Conservation (phyloP, 2,329 filamentous ascomycete genomes). For the Xylaria sp. region DNA sequence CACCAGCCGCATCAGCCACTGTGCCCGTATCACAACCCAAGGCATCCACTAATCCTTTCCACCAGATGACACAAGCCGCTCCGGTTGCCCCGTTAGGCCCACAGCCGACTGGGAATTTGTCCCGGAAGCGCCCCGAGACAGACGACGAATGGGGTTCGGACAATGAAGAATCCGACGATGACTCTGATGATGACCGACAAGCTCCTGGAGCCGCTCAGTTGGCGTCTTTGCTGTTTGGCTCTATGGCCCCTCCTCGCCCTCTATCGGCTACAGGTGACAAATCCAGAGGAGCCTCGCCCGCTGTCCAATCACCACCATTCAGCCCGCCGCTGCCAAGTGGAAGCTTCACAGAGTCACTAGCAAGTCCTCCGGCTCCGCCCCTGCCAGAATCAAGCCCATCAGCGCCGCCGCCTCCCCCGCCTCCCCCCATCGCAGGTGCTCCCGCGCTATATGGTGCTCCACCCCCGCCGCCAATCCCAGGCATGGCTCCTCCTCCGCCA, state of each 20-base stretch:
- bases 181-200: slow-evolving; percentile 80
- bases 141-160: slow-evolving; percentile 89
- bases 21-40: slow-evolving; percentile 59
- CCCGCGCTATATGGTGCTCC: slow-evolving; percentile 56
- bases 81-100: slow-evolving; percentile 53
- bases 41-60: slow-evolving; percentile 94
- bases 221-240: slow-evolving; percentile 94
- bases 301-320: slow-evolving; percentile 52
- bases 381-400: slow-evolving; percentile 53
- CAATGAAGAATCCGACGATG: slow-evolving; percentile 71
- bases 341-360: slow-evolving; percentile 48
- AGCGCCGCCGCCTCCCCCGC: slow-evolving; percentile 49
- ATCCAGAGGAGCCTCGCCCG: slow-evolving; percentile 56
- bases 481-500: slow-evolving; percentile 56
- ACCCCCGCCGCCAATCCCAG: slow-evolving; percentile 58
- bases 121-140: slow-evolving; percentile 63
- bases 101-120: slow-evolving; percentile 63
- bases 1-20: slow-evolving; percentile 58
- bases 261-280: slow-evolving; percentile 84
- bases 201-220: slow-evolving; percentile 90
- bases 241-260: slow-evolving; percentile 93
- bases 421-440: slow-evolving; percentile 53
- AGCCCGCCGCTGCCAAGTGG: slow-evolving; percentile 50
- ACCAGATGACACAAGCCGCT: slow-evolving; percentile 76
- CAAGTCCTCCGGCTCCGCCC: slow-evolving; percentile 53